Evolutionary conservation across 2,329 filamentous ascomycete genomes (phyloP).

Genomic region (Alternaria sp.): DNA sequence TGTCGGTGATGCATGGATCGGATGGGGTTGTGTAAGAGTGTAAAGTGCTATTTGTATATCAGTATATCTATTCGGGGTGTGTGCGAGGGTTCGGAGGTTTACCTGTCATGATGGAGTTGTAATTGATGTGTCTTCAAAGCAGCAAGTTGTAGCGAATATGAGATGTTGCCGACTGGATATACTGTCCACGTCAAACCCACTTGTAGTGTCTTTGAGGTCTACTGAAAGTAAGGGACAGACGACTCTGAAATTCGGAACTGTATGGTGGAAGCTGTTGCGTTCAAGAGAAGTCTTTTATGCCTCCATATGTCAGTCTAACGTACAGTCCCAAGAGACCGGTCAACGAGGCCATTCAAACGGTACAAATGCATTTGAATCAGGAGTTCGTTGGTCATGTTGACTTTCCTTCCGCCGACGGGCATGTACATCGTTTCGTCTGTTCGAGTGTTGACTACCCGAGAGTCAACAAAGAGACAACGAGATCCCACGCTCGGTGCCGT

Average conservation of each 20-base stretch:
- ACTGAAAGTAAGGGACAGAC: neutral
- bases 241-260: neutral
- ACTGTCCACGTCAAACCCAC: neutral
- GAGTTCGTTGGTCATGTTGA: slow-evolving; percentile 9
- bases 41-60: slow-evolving; percentile 13
- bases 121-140: neutral
- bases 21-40: slow-evolving; percentile 3
- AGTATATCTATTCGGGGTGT: neutral
- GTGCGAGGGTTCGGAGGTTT: neutral
- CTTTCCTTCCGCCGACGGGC: slow-evolving; percentile 19
- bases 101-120: slow-evolving; percentile 21
- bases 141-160: neutral
- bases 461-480: slow-evolving; percentile 1
- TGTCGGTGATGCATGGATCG: neutral
- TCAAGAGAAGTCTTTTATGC: slow-evolving; percentile 3
- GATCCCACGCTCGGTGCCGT: neutral
- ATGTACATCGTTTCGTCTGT: slow-evolving; percentile 5
- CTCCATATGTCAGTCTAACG: neutral
- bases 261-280: neutral
- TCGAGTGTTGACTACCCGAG: slow-evolving; percentile 6
- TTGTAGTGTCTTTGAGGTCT: neutral
- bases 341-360: slow-evolving; percentile 17
- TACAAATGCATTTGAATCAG: slow-evolving; percentile 3
- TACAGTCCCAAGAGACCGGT: slow-evolving; percentile 7
- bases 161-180: neutral